Evolutionary conservation across 2,329 filamentous ascomycete species (phyloP).

Genomic region (Trichophyton mentagrophytes): DNA sequence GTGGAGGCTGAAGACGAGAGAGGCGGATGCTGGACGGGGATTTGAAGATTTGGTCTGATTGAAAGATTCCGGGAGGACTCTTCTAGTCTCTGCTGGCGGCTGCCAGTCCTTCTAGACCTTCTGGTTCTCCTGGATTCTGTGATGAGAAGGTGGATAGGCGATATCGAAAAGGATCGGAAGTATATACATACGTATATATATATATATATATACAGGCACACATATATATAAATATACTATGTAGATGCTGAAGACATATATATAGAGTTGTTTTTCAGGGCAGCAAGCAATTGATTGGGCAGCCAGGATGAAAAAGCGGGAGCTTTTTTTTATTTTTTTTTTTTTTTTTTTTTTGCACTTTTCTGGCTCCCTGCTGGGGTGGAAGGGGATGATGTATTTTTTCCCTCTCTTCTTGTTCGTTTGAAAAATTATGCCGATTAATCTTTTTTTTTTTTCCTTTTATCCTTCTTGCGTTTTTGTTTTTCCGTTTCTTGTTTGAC

Average conservation of each 20-base stretch:
- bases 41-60: not conserved
- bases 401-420: not conserved
- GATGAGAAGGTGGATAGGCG: not conserved
- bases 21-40: not conserved
- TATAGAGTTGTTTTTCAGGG: not conserved
- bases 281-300: not conserved
- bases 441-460: not conserved
- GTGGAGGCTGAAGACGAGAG: not conserved
- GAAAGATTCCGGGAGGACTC: not conserved
- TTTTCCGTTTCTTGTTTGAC: not conserved
- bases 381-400: not conserved
- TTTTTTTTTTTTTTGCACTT: too few relatives aligned
- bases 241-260: not conserved
- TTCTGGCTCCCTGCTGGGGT: not conserved
- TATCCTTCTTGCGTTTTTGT: not conserved
- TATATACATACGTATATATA: not conserved
- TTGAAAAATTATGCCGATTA: slow-evolving; percentile 1
- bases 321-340: not conserved
- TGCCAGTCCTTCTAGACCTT: not conserved
- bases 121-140: not conserved
- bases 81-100: not conserved
- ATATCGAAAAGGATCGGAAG: not conserved
- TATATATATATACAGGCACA: not conserved
- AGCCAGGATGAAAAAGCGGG: not conserved
- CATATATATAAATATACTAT: not conserved